Percentiles rank a stretch among this genome's conserved stretches.
Conservation (phyloP, 192 early-diverging fungal species). For the Podila epicladia region DNA sequence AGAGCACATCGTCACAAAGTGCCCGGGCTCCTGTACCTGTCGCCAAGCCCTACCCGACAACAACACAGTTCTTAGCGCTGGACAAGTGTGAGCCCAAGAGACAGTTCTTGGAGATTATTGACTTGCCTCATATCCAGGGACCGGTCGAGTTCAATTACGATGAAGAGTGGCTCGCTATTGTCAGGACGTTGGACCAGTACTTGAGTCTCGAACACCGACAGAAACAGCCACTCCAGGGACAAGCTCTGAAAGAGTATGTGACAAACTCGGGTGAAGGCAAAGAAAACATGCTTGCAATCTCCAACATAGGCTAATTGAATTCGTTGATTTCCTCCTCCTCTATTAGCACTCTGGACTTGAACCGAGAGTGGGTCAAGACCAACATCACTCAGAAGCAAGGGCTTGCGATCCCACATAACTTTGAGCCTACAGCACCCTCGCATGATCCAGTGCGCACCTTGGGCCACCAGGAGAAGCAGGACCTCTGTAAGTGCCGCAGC, state of each 20-base stretch:
- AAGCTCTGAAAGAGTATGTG: conserved; percentile 54
- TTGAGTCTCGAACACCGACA: conserved; percentile 57
- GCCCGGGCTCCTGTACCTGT: neutral
- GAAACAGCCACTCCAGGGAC: conserved; percentile 58
- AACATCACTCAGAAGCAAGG: conserved; percentile 68
- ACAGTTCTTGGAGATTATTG: conserved; percentile 79
- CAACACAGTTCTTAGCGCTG: conserved; percentile 90
- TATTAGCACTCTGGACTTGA: conserved; percentile 62
- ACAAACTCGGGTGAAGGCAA: too few relatives aligned
- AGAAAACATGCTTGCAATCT: too few relatives aligned
- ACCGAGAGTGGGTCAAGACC: conserved; percentile 71
- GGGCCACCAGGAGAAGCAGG: conserved; percentile 42
- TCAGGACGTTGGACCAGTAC: conserved; percentile 67
- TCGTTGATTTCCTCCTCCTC: neutral
- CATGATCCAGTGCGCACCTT: conserved; percentile 43
- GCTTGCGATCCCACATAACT: conserved; percentile 81
- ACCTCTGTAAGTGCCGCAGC: conserved; percentile 24
- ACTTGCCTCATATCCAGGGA: conserved; percentile 52
- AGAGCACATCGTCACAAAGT: conserved; percentile 6
- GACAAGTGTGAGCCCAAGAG: conserved; percentile 90
- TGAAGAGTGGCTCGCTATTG: conserved; percentile 85
- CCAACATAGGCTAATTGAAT: neutral
- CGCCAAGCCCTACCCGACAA: conserved; percentile 29
- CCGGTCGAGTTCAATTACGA: conserved; percentile 79
- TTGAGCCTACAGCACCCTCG: conserved; percentile 73